Base-by-base conservation (phyloP, 2,329 filamentous ascomycete genomes). In the Neofusicoccum laricinum region DNA sequence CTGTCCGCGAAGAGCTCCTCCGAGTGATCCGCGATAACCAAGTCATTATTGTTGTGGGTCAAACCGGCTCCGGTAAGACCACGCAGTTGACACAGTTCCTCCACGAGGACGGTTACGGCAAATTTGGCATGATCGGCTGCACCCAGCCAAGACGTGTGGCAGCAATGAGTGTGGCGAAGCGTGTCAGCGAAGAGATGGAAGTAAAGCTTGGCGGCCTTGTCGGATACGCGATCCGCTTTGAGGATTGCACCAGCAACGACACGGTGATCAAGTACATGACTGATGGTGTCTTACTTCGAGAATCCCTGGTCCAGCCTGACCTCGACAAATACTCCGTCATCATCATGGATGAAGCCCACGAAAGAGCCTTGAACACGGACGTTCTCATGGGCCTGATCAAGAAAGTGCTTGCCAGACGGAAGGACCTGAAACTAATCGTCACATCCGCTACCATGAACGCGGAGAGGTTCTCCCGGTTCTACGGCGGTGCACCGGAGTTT, bases 191-290 rank as follows among this genome's bases (percentile, higher is more conserved):
- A 79, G 95, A 99, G 79, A 99, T 99, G 96, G 91, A 97, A 70
- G 93, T 96, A 49, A 89, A 89, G 64, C 82, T 99, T 10, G 95
- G 95, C 55, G 89, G 90, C 64, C 86, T 89, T 0, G 96, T 99
- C 41, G 95, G 95, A 34, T 99, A 99, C 76, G 93, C 95, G 0
- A 99, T 99, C 74, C 93, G 95, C 62, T 99, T 99, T 72, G 95
- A 99, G 75, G 96, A 99, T 75, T 97, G 93, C 77, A 99, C 95
- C 1, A 97, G 92, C 81, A 92, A 93, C 69, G 90, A 98, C 65
- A 99, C 95, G 0, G 84, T 89, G 66, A 98, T 99, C 80, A 99
- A 99, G 78, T 99, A 99, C 77, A 97, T 99, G 93, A 99, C 95
- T 0, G 96, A 99, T 72, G 95, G 95, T 81, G 92, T 99, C 21